These are phyloP conservation scores for Cladophialophora yegresii DNA, from an alignment of 2,329 filamentous ascomycete species.

Conservation along the genomic window DNA sequence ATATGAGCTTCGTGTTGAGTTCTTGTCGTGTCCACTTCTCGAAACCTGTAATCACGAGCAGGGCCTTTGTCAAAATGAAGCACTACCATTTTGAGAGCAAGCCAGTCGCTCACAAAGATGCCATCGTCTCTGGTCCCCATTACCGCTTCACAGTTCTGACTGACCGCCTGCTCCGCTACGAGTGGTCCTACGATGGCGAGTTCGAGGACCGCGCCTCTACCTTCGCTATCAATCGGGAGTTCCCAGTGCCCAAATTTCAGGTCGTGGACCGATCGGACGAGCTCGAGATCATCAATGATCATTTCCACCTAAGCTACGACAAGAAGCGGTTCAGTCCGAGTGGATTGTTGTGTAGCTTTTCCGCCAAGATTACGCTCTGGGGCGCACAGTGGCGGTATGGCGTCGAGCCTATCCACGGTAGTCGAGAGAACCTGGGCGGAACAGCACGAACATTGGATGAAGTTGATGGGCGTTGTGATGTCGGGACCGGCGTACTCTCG, in stretches of 20 bases:
- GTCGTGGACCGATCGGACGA: slow-evolving; percentile 47
- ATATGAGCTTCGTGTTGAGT: neutral
- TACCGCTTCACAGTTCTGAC: slow-evolving; percentile 64
- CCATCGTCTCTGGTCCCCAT: slow-evolving; percentile 51
- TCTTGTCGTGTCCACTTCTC: neutral
- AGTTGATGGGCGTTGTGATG: slow-evolving; percentile 53
- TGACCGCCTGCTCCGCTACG: slow-evolving; percentile 60
- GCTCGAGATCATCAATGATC: slow-evolving; percentile 59
- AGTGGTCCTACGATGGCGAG: slow-evolving; percentile 61
- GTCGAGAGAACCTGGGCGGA: slow-evolving; percentile 45
- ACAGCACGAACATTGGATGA: slow-evolving; percentile 59
- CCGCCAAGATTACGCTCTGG: slow-evolving; percentile 46
- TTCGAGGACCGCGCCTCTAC: slow-evolving; percentile 66
- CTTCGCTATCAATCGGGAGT: slow-evolving; percentile 57
- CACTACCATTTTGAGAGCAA: slow-evolving; percentile 39
- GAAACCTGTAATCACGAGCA: neutral
- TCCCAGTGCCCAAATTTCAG: slow-evolving; percentile 33
- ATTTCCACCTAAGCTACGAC: slow-evolving; percentile 61
- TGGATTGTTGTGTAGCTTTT: slow-evolving; percentile 52
- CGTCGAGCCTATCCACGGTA: slow-evolving; percentile 39
- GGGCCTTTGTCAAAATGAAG: slow-evolving; percentile 24
- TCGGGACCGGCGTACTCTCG: slow-evolving; percentile 57
- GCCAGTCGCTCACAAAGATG: slow-evolving; percentile 49
- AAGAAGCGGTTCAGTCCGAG: slow-evolving; percentile 57
- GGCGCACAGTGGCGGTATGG: slow-evolving; percentile 57